phyloP scores from a whole-genome alignment of 805 yeast genomes.

The Komagataella populi region DNA sequence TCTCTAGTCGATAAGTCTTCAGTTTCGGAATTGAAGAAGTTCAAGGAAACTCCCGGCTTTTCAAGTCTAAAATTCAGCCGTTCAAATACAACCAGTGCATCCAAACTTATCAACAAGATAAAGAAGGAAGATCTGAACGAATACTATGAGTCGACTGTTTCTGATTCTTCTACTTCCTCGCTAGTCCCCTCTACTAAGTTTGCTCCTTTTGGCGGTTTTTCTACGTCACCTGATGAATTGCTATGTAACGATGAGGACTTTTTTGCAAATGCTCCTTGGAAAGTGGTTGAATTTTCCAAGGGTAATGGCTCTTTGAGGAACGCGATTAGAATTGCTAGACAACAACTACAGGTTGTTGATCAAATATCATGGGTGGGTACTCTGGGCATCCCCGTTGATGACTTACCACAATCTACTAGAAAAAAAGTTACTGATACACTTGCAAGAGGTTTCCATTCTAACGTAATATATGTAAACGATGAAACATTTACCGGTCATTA shows the following conservation, averaged over 20 bases:
- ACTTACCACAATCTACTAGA: constrained; percentile 44
- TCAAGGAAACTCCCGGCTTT: no score
- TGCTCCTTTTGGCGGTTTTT: constrained; percentile 65
- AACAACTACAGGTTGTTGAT: constrained; percentile 20
- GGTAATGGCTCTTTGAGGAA: constrained; percentile 87
- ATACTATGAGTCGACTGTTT: background rate
- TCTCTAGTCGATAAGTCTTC: background rate
- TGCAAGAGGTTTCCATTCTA: constrained; percentile 34
- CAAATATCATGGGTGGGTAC: constrained; percentile 76
- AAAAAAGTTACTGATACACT: constrained; percentile 36
- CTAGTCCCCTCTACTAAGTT: constrained; percentile 16
- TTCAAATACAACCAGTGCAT: background rate
- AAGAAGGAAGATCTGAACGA: background rate
- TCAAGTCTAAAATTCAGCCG: background rate
- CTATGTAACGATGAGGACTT: constrained; percentile 27
- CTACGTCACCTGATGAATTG: constrained; percentile 37
- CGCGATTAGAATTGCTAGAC: constrained; percentile 55
- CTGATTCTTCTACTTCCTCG: constrained; percentile 1
- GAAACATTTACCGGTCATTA: constrained; percentile 82
- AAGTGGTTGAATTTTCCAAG: constrained; percentile 47
- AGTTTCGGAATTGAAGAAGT: constrained; percentile 1
- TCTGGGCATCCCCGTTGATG: constrained; percentile 82
- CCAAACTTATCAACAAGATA: background rate
- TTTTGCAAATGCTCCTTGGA: constrained; percentile 59
- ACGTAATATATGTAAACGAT: constrained; percentile 65